A percentile compares a stretch with the other conserved stretches of the same genome.
These are phyloP conservation scores for Wallacemonas collosoma DNA, from an alignment of 208 protist species.

Conservation along the genomic window DNA sequence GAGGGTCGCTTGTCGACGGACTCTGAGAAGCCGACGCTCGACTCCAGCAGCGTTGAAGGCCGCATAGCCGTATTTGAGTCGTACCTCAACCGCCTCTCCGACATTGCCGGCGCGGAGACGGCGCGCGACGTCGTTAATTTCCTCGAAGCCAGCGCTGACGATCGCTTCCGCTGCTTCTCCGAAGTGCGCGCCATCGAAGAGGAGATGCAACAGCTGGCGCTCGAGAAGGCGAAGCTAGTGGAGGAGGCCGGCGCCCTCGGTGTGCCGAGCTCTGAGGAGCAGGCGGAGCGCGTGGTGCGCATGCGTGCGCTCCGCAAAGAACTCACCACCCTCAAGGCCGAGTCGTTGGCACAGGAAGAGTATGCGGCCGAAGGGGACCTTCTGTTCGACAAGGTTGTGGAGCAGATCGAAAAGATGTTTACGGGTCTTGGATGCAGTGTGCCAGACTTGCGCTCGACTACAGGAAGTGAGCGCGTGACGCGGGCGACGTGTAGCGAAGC, in stretches of 20 bases:
- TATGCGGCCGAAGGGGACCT: slow-evolving; percentile 21
- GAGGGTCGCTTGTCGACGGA: slow-evolving; percentile 12
- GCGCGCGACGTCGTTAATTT: slow-evolving; percentile 58
- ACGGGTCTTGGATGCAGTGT: slow-evolving; percentile 47
- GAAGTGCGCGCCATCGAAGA: slow-evolving; percentile 57
- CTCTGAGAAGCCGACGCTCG: background rate
- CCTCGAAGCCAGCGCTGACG: slow-evolving; percentile 41
- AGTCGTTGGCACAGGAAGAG: slow-evolving; percentile 39
- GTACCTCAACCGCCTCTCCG: slow-evolving; percentile 42
- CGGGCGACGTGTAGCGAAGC: slow-evolving; percentile 31
- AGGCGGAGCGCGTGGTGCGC: slow-evolving; percentile 9
- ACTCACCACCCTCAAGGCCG: slow-evolving; percentile 25
- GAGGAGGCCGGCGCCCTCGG: background rate
- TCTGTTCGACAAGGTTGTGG: slow-evolving; percentile 34
- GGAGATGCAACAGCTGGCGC: slow-evolving; percentile 35
- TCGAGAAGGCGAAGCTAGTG: slow-evolving; percentile 26
- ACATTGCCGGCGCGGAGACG: slow-evolving; percentile 52
- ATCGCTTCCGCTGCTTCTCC: slow-evolving; percentile 58
- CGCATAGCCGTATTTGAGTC: slow-evolving; percentile 44
- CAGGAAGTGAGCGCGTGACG: slow-evolving; percentile 36
- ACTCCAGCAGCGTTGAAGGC: slow-evolving; percentile 8
- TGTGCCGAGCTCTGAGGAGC: slow-evolving; percentile 5
- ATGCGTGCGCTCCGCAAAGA: slow-evolving; percentile 22
- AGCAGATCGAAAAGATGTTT: slow-evolving; percentile 45
- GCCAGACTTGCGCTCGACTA: slow-evolving; percentile 22